Percentiles rank a stretch among this genome's conserved stretches.
phyloP scores from a whole-genome alignment of 2,329 filamentous ascomycete species.

The Stemphylium beticola region DNA sequence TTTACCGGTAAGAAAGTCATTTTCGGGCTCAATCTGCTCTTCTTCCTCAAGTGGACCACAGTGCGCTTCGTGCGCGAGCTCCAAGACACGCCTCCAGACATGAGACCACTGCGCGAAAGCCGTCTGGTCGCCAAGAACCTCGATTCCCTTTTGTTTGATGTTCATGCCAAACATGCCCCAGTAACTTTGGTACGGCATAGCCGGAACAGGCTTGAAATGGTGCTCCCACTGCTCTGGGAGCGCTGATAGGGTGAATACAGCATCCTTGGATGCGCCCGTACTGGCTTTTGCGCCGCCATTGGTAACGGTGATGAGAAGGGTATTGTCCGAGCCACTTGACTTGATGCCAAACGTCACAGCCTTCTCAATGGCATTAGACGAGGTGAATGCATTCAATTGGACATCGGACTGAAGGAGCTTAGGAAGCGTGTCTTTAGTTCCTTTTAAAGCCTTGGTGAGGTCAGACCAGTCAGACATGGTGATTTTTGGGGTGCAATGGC shows the following conservation, averaged over 20 bases:
- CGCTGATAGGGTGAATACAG: constrained; percentile 50
- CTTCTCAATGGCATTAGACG: constrained; percentile 43
- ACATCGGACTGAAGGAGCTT: constrained; percentile 42
- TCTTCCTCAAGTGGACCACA: constrained; percentile 54
- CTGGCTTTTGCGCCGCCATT: constrained; percentile 40
- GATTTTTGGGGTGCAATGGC: background rate
- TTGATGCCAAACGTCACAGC: constrained; percentile 46
- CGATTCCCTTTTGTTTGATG: constrained; percentile 57
- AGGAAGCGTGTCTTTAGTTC: constrained; percentile 39
- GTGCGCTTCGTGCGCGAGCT: constrained; percentile 56
- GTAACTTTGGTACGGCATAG: constrained; percentile 54
- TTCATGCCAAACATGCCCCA: constrained; percentile 58
- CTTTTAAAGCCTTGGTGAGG: constrained; percentile 40
- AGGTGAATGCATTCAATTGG: constrained; percentile 46
- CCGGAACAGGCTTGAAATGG: constrained; percentile 53
- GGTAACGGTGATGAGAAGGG: constrained; percentile 41
- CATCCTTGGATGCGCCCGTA: constrained; percentile 39
- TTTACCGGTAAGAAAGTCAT: constrained; percentile 55
- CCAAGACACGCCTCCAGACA: constrained; percentile 57
- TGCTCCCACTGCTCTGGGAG: constrained; percentile 56
- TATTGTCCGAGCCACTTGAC: constrained; percentile 41
- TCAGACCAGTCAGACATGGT: constrained; percentile 45
- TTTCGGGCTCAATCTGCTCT: constrained; percentile 42
- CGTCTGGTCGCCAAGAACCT: constrained; percentile 55
- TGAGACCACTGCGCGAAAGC: constrained; percentile 55